phyloP scores from a whole-genome alignment of 164 flowering plant species.

The Akebia trifoliata region DNA sequence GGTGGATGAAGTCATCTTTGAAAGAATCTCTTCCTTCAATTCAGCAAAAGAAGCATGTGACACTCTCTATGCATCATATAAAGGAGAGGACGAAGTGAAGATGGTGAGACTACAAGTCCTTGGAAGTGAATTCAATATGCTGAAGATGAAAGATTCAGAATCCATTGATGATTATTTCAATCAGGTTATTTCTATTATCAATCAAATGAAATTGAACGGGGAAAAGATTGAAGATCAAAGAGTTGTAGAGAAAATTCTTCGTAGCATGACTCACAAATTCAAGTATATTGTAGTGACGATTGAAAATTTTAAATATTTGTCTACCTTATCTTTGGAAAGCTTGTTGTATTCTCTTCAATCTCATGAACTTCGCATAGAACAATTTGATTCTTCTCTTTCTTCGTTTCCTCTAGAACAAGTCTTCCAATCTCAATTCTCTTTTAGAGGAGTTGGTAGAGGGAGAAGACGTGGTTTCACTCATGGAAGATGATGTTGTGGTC shows the following conservation, averaged over 20 bases:
- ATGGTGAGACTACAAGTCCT: too few relatives aligned
- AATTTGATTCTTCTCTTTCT: neutral
- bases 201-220: too few relatives aligned
- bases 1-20: neutral
- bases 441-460: neutral
- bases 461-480: neutral
- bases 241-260: too few relatives aligned
- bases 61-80: neutral
- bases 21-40: neutral
- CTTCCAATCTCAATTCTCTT: neutral
- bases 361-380: slow-evolving; percentile 10
- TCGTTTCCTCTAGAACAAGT: slow-evolving; percentile 4
- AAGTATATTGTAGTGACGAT: slow-evolving; percentile 6
- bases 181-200: too few relatives aligned
- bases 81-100: neutral
- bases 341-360: slow-evolving; percentile 11
- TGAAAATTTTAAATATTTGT: slow-evolving; percentile 14
- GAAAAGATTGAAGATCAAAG: too few relatives aligned
- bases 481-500: too few relatives aligned
- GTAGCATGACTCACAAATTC: slow-evolving; percentile 3
- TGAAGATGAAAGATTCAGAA: too few relatives aligned
- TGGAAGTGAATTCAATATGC: too few relatives aligned
- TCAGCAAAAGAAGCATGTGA: neutral
- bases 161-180: too few relatives aligned
- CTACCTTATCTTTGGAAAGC: slow-evolving; percentile 7